These are phyloP conservation scores for Fusarium annulatum DNA, from an alignment of 2,329 filamentous ascomycete genomes.

Conservation along the genomic window DNA sequence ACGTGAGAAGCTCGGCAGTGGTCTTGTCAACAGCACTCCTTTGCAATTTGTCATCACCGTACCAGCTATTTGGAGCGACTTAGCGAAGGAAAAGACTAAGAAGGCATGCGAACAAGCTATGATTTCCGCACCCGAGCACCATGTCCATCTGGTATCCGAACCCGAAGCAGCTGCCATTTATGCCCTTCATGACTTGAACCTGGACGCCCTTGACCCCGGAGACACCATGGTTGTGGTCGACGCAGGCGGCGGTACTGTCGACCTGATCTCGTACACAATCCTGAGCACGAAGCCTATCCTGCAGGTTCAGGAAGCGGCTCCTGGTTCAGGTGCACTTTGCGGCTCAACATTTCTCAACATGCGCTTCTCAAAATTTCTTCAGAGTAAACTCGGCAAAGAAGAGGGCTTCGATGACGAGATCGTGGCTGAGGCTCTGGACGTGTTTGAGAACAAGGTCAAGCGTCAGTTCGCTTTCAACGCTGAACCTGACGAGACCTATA, in stretches of 20 bases:
- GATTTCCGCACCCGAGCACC: slow-evolving; percentile 44
- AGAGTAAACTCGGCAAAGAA: slow-evolving; percentile 53
- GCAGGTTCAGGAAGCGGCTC: slow-evolving; percentile 57
- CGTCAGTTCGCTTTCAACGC: slow-evolving; percentile 49
- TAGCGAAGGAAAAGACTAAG: slow-evolving; percentile 61
- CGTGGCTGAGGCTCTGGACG: slow-evolving; percentile 53
- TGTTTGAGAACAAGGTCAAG: slow-evolving; percentile 57
- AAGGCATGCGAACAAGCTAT: slow-evolving; percentile 55
- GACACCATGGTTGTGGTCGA: slow-evolving; percentile 64
- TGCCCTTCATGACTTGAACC: slow-evolving; percentile 55
- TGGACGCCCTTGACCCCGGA: slow-evolving; percentile 52
- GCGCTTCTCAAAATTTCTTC: slow-evolving; percentile 56
- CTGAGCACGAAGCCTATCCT: slow-evolving; percentile 55
- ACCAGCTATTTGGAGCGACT: slow-evolving; percentile 66
- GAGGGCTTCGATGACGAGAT: slow-evolving; percentile 55
- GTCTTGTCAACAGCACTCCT: slow-evolving; percentile 54
- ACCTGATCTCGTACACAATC: slow-evolving; percentile 63
- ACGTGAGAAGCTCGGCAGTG: slow-evolving; percentile 54
- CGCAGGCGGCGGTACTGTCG: slow-evolving; percentile 63
- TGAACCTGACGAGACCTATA: slow-evolving; percentile 49
- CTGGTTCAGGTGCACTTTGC: slow-evolving; percentile 59
- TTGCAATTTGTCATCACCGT: slow-evolving; percentile 65
- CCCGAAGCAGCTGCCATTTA: slow-evolving; percentile 63
- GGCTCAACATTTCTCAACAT: slow-evolving; percentile 60
- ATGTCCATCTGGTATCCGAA: slow-evolving; percentile 59